Conservation (phyloP, 257 asterid genomes). For the Fraxinus excelsior region DNA sequence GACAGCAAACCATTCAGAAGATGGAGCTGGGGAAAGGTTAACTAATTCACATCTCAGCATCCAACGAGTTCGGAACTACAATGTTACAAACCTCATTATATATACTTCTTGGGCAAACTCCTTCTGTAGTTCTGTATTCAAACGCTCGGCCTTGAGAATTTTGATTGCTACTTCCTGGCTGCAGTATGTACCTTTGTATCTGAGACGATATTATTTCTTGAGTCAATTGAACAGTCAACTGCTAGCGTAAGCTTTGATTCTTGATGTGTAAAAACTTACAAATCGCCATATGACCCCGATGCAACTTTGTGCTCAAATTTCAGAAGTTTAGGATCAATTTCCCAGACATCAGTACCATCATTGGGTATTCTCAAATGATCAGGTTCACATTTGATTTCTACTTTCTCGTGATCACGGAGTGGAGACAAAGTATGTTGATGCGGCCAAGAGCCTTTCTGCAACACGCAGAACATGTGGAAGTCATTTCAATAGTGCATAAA, state of each 20-base stretch:
- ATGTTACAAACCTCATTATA: conserved; percentile 80
- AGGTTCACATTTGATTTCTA: conserved; percentile 41
- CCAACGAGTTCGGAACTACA: conserved; percentile 9
- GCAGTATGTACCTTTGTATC: conserved; percentile 84
- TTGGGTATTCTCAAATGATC: conserved; percentile 56
- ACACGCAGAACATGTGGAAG: conserved; percentile 7
- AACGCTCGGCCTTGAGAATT: conserved; percentile 90
- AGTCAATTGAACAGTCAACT: conserved; percentile 29
- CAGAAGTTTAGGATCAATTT: conserved; percentile 57
- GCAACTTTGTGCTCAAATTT: conserved; percentile 62
- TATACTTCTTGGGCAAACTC: conserved; percentile 98
- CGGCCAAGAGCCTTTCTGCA: conserved; percentile 58
- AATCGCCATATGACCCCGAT: conserved; percentile 73
- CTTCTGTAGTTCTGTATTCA: conserved; percentile 78
- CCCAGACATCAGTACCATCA: conserved; percentile 80
- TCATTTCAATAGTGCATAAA: not conserved
- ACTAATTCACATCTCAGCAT: not conserved
- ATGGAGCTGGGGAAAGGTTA: not conserved
- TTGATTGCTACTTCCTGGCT: conserved; percentile 97
- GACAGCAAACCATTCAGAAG: not conserved
- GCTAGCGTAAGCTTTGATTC: conserved; percentile 18
- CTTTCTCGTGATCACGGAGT: conserved; percentile 36
- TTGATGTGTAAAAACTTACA: conserved; percentile 41
- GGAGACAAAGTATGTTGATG: conserved; percentile 40
- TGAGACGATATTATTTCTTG: conserved; percentile 31